phyloP scores from a whole-genome alignment of 495 filamentous ascomycete genomes.

The Xylaria sp. region DNA sequence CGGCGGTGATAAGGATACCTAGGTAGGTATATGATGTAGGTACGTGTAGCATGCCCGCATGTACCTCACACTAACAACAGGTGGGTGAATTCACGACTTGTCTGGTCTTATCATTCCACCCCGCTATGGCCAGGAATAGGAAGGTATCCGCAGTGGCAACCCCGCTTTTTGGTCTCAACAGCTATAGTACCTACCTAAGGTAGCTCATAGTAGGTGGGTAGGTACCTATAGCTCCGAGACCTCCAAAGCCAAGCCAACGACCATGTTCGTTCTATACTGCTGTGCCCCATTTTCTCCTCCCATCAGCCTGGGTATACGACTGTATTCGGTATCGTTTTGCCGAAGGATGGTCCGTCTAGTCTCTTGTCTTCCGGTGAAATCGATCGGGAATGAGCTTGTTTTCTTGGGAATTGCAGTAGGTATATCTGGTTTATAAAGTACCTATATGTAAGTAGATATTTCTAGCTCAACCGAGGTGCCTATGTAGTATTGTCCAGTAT shows the following conservation, averaged over 20 bases:
- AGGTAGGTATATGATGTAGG: no score
- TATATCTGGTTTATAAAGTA: no score
- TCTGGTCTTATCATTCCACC: background rate
- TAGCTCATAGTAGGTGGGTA: no score
- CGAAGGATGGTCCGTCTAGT: background rate
- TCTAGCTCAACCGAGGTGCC: background rate
- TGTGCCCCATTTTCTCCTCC: background rate
- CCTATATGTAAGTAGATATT: no score
- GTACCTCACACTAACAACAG: no score
- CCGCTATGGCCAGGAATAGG: background rate
- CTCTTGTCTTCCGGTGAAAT: background rate
- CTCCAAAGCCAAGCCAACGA: slow-evolving; percentile 10
- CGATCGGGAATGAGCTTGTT: background rate
- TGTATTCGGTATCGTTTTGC: background rate
- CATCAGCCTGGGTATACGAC: background rate
- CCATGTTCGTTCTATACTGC: background rate
- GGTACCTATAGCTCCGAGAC: background rate
- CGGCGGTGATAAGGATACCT: background rate
- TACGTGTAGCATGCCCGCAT: no score
- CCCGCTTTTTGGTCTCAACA: slow-evolving; percentile 3
- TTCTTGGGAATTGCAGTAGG: background rate
- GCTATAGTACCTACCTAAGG: background rate
- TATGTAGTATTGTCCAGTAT: no score
- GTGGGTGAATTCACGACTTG: no score
- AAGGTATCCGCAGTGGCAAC: background rate